phyloP scores from a whole-genome alignment of 768 basidiomycete species.

The Agaricus blazei region DNA sequence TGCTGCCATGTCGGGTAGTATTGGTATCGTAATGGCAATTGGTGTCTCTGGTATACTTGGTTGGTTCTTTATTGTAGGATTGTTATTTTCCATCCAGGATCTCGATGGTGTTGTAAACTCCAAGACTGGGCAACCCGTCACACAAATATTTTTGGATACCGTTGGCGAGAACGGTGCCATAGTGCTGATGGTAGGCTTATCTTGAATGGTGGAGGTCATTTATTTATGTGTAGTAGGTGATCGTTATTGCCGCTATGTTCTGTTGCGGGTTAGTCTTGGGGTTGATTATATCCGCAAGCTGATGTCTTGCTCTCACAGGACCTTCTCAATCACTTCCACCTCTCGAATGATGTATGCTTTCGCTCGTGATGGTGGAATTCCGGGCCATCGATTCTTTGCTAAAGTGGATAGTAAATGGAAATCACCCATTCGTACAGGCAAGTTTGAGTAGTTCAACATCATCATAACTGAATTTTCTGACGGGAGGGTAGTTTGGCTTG shows the following conservation, averaged over 20 bases:
- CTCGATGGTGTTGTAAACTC: conserved; percentile 48
- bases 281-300: neutral
- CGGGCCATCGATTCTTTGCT: conserved; percentile 62
- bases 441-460: neutral
- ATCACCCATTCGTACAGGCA: conserved; percentile 68
- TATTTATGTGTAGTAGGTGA: conserved; percentile 31
- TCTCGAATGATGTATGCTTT: conserved; percentile 84
- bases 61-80: conserved; percentile 67
- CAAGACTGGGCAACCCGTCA: conserved; percentile 61
- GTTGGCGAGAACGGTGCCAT: conserved; percentile 73
- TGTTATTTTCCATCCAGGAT: conserved; percentile 77
- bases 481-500: conserved; percentile 64
- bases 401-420: conserved; percentile 53
- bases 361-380: conserved; percentile 68
- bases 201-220: neutral
- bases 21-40: conserved; percentile 68
- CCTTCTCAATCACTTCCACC: conserved; percentile 75
- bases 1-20: conserved; percentile 60
- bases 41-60: conserved; percentile 69
- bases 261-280: conserved; percentile 55
- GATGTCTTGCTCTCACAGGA: conserved; percentile 28
- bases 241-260: conserved; percentile 70
- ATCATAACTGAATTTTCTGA: neutral
- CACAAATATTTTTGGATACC: conserved; percentile 75
- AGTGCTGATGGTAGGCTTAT: conserved; percentile 53